phyloP scores from a whole-genome alignment of 2,329 filamentous ascomycete species.

The Fusarium sp. region DNA sequence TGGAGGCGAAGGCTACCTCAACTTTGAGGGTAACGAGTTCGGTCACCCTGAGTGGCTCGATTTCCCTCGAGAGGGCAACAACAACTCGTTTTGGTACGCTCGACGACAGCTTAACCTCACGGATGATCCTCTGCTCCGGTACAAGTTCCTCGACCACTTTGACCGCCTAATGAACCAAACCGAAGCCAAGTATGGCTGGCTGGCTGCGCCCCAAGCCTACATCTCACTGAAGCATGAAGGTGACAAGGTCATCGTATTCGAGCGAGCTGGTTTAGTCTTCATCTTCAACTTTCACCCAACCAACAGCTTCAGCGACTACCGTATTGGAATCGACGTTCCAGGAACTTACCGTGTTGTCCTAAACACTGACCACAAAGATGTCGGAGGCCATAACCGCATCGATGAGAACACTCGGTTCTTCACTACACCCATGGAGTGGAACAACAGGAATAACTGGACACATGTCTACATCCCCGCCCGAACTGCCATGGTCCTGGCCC shows the following conservation, averaged over 20 bases:
- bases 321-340: conserved; percentile 84
- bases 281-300: conserved; percentile 96
- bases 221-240: conserved; percentile 92
- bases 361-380: conserved; percentile 80
- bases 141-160: conserved; percentile 92
- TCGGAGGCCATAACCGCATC: conserved; percentile 83
- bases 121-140: conserved; percentile 86
- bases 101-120: conserved; percentile 93
- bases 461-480: conserved; percentile 91
- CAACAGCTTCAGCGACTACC: conserved; percentile 89
- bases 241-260: conserved; percentile 96
- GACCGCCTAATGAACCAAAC: conserved; percentile 90
- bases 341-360: conserved; percentile 91
- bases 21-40: conserved; percentile 99
- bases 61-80: conserved; percentile 92
- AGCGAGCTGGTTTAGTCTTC: conserved; percentile 89
- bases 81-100: conserved; percentile 94
- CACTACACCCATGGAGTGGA: conserved; percentile 92
- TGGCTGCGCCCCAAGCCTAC: conserved; percentile 86
- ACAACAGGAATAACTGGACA: conserved; percentile 87
- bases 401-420: conserved; percentile 88
- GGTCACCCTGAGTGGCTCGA: conserved; percentile 99
- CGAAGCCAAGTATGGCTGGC: conserved; percentile 92
- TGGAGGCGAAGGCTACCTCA: conserved; percentile 96
- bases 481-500: conserved; percentile 77